Percentiles rank a stretch among this genome's conserved stretches.
Evolutionary conservation across 2,329 filamentous ascomycete species (phyloP).

Genomic region (Aspergillus sp.): DNA sequence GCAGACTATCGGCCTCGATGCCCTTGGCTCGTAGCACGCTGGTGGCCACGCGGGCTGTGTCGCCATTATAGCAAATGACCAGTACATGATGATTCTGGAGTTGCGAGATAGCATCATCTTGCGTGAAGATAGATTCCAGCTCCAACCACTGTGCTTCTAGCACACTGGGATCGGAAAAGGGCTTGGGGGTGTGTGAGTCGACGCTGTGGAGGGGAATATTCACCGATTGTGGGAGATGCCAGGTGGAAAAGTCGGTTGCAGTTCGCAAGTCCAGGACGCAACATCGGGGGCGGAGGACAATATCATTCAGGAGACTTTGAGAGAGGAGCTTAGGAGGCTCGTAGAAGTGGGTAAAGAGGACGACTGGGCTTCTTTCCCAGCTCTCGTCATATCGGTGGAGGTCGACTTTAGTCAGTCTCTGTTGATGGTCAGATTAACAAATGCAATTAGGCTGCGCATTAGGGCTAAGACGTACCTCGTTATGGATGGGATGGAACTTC

Average conservation of each 20-base stretch:
- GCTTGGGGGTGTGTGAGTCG: conserved; percentile 31
- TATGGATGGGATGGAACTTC: conserved; percentile 48
- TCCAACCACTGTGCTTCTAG: conserved; percentile 46
- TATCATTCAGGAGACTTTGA: conserved; percentile 15
- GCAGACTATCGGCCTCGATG: conserved; percentile 43
- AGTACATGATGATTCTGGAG: conserved; percentile 35
- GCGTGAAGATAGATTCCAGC: conserved; percentile 41
- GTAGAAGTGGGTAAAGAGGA: conserved; percentile 37
- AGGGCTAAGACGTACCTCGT: conserved; percentile 30
- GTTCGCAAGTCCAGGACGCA: conserved; percentile 45
- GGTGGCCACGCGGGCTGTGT: conserved; percentile 51
- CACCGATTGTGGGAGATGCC: conserved; percentile 41
- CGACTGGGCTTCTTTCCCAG: conserved; percentile 46
- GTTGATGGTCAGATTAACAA: conserved; percentile 2
- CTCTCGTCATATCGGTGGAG: conserved; percentile 52
- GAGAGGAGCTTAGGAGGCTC: conserved; percentile 14
- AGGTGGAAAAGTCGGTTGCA: conserved; percentile 36
- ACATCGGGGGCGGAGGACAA: conserved; percentile 23
- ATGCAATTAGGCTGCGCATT: background rate
- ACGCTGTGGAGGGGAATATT: conserved; percentile 42
- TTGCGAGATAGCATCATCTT: conserved; percentile 12
- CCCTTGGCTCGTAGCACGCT: conserved; percentile 51
- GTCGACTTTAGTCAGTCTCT: conserved; percentile 48
- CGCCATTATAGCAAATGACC: conserved; percentile 51
- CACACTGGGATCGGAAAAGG: conserved; percentile 43